Evolutionary conservation across 768 basidiomycete species (phyloP).

Genomic region (Glaciozyma martinii): DNA sequence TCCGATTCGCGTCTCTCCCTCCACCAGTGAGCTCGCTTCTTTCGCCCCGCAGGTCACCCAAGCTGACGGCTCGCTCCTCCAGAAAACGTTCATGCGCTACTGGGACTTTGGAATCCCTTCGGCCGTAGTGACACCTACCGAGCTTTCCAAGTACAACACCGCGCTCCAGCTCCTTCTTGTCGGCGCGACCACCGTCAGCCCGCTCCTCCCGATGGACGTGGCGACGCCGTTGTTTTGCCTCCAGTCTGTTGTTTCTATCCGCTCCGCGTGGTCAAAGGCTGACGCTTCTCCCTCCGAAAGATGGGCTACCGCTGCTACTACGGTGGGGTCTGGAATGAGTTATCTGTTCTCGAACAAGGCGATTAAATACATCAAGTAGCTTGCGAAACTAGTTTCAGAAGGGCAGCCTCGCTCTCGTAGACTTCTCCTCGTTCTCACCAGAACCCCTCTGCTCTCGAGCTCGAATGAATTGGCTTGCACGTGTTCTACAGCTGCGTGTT

Average conservation of each 20-base stretch:
- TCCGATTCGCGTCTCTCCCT: constrained; percentile 82
- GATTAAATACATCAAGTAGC: constrained; percentile 36
- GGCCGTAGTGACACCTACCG: constrained; percentile 84
- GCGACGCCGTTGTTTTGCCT: constrained; percentile 52
- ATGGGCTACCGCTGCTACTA: constrained; percentile 78
- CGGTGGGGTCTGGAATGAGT: constrained; percentile 73
- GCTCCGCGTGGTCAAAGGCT: not conserved
- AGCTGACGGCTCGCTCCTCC: constrained; percentile 20
- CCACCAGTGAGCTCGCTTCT: constrained; percentile 55
- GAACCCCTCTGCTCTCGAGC: too few species aligned
- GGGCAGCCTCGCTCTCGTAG: too few species aligned
- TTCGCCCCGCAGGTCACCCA: not conserved
- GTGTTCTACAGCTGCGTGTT: not conserved
- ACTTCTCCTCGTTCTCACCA: too few species aligned
- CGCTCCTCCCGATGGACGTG: constrained; percentile 59
- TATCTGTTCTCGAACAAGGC: constrained; percentile 39
- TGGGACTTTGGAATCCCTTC: constrained; percentile 96
- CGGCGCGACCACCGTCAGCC: constrained; percentile 77
- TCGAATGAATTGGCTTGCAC: too few species aligned
- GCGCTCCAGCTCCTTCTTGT: constrained; percentile 83
- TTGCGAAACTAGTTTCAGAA: too few species aligned
- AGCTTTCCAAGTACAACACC: constrained; percentile 96
- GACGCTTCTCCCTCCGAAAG: constrained; percentile 42
- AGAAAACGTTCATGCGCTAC: constrained; percentile 88
- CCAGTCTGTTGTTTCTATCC: constrained; percentile 52